A percentile compares a stretch with the other conserved stretches of the same genome.
These are phyloP conservation scores for Ustilago loliicola DNA, from an alignment of 1,284 basidiomycete genomes.

Conservation along the genomic window DNA sequence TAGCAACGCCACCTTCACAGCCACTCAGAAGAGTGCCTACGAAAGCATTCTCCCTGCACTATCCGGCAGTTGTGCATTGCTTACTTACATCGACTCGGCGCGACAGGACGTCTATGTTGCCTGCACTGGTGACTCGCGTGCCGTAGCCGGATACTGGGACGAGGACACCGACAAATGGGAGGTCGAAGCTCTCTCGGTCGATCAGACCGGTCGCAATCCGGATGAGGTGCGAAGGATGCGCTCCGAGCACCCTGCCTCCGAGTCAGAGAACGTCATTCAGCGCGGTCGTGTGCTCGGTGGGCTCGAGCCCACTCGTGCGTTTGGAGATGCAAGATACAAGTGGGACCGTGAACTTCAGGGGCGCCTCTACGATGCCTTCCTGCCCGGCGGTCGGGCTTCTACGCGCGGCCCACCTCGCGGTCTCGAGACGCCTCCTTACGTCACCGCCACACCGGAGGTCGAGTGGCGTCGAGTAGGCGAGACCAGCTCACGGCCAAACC, in stretches of 20 bases:
- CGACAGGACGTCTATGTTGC: constrained; percentile 74
- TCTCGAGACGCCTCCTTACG: constrained; percentile 84
- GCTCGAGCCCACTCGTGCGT: constrained; percentile 92
- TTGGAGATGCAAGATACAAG: constrained; percentile 95
- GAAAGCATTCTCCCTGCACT: constrained; percentile 67
- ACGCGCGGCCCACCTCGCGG: constrained; percentile 58
- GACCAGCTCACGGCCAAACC: constrained; percentile 32
- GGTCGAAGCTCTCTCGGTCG: constrained; percentile 90
- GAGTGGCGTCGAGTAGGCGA: constrained; percentile 62
- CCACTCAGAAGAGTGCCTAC: constrained; percentile 65
- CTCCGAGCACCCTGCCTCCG: constrained; percentile 82
- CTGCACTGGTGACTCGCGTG: constrained; percentile 91
- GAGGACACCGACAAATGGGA: constrained; percentile 77
- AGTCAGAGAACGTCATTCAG: constrained; percentile 84
- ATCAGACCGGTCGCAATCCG: constrained; percentile 93
- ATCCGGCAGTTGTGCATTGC: constrained; percentile 65
- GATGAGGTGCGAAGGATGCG: constrained; percentile 83
- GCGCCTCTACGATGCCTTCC: constrained; percentile 70
- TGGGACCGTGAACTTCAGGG: constrained; percentile 72
- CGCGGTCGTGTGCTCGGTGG: constrained; percentile 81
- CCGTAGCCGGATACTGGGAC: constrained; percentile 90
- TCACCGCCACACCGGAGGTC: constrained; percentile 82
- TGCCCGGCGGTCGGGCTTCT: constrained; percentile 54
- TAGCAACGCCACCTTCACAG: constrained; percentile 54
- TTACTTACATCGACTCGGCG: constrained; percentile 68